Evolutionary conservation across 1,284 basidiomycete species (phyloP), one percentile per base, ranked within the genome.

Genomic region (Rhodotorula sp.): DNA sequence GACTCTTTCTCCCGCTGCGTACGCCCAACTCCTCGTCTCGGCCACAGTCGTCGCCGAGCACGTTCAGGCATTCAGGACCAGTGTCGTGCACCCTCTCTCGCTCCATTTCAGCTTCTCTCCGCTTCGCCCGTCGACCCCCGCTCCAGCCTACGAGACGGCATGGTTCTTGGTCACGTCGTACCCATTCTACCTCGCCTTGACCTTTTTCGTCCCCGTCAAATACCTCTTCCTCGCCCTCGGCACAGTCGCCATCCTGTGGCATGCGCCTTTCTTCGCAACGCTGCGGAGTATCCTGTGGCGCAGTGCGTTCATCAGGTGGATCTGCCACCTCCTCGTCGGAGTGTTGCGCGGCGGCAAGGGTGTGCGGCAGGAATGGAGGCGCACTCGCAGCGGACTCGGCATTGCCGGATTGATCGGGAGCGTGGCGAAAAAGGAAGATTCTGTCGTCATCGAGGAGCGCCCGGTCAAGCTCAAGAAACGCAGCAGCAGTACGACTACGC

Each of bases 261-360:
- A 77, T 29, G 77, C 77, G 4, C 74, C 75, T 8, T 78, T 77
- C 71, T 76, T 77, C 68, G 62, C 62, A 15, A 69, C 75, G 4
- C 60, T 78, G 12, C 64, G 76, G 8, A 45, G 42, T 4, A 60
- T 75, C 46, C 33, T 76, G 24, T 73, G 73, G 74, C 55, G 58
- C 24, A 64, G 60, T 33, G 70, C 68, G 4, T 37, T 51, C 33
- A 61, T 76, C 17, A 54, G 75, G 14, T 76, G 75, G 75, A 22
- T n/a, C 0, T 60, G 60, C 15, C 29, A 70, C 24, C 51, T 72
- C 33, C 3, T 17, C 3, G 14, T 67, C 30, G 64, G 51, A 7
- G 24, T 69, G 20, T 46, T 68, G 4, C 65, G 67, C 12, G 75
- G 75, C 8, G 75, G 72, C 1, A 46, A 54, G 12, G 72, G 72